Conservation (phyloP, 1,284 basidiomycete species). For the Chondrostereum purpureum region DNA sequence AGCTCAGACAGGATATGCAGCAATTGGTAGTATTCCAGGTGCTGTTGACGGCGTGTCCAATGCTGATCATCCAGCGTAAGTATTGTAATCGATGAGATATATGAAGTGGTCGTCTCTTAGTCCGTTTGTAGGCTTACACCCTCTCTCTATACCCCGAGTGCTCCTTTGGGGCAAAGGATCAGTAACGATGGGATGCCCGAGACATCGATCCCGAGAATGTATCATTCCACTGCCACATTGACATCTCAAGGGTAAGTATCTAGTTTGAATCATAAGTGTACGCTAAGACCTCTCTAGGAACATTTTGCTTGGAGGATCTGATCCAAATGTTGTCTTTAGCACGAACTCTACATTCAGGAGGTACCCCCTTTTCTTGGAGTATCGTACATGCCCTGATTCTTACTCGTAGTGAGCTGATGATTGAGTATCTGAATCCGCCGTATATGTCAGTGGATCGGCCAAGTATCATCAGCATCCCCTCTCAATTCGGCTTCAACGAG, state of each 20-base stretch:
- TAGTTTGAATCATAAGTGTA: slow-evolving; percentile 15
- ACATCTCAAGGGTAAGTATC: slow-evolving; percentile 20
- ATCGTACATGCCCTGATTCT: not conserved
- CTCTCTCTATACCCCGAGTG: slow-evolving; percentile 37
- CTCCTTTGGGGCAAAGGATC: slow-evolving; percentile 34
- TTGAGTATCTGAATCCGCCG: slow-evolving; percentile 42
- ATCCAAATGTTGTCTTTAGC: slow-evolving; percentile 32
- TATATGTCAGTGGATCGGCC: slow-evolving; percentile 34
- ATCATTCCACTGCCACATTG: slow-evolving; percentile 29
- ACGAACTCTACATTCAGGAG: slow-evolving; percentile 26
- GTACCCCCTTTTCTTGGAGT: slow-evolving; percentile 18
- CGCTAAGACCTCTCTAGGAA: slow-evolving; percentile 18
- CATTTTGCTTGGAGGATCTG: slow-evolving; percentile 42
- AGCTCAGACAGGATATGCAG: slow-evolving; percentile 37
- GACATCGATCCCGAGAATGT: slow-evolving; percentile 29
- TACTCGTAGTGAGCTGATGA: slow-evolving; percentile 34
- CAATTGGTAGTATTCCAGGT: slow-evolving; percentile 33
- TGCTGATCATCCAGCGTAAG: slow-evolving; percentile 34
- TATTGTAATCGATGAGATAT: not conserved
- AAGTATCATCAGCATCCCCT: slow-evolving; percentile 26
- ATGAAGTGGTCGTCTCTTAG: not conserved
- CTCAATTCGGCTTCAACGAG: slow-evolving; percentile 32
- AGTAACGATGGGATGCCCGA: slow-evolving; percentile 30
- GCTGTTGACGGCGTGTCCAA: slow-evolving; percentile 34
- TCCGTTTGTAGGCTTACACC: slow-evolving; percentile 23